Percentiles rank a stretch among this genome's conserved stretches.
Conservation (phyloP, 306 rosid species). For the Vachellia collinsii region DNA sequence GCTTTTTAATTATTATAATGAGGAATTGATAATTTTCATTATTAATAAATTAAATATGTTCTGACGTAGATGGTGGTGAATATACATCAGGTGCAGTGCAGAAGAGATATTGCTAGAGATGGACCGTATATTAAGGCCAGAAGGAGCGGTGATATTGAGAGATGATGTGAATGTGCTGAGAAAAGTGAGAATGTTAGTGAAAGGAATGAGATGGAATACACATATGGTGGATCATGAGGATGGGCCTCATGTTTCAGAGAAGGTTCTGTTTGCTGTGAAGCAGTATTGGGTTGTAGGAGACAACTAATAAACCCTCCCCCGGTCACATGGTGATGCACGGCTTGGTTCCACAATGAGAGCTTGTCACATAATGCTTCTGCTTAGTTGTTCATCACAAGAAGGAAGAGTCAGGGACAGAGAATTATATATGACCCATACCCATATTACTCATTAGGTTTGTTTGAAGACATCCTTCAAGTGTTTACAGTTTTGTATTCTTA, state of each 20-base stretch:
- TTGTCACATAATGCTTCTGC: not conserved
- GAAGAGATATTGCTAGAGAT: conserved; percentile 22
- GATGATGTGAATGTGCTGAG: not conserved
- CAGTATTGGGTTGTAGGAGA: conserved; percentile 15
- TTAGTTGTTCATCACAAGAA: not conserved
- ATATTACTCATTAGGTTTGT: not conserved
- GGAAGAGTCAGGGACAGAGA: not conserved
- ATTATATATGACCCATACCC: not conserved
- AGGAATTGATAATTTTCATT: not conserved
- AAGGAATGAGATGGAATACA: conserved; percentile 12
- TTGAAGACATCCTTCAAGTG: not conserved
- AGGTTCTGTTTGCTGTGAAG: conserved; percentile 6
- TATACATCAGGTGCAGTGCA: conserved; percentile 2
- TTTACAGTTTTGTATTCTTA: not conserved
- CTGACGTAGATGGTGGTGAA: not conserved
- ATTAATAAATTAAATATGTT: not conserved
- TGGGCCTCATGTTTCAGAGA: conserved; percentile 9
- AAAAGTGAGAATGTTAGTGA: not conserved
- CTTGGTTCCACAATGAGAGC: not conserved
- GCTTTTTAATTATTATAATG: not conserved
- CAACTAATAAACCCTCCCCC: not conserved
- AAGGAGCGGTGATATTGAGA: conserved; percentile 19
- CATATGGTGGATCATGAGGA: conserved; percentile 23
- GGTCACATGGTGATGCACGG: not conserved
- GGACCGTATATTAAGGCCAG: conserved; percentile 25